Conservation (phyloP, 768 basidiomycete genomes). For the Pleurotus platypus region DNA sequence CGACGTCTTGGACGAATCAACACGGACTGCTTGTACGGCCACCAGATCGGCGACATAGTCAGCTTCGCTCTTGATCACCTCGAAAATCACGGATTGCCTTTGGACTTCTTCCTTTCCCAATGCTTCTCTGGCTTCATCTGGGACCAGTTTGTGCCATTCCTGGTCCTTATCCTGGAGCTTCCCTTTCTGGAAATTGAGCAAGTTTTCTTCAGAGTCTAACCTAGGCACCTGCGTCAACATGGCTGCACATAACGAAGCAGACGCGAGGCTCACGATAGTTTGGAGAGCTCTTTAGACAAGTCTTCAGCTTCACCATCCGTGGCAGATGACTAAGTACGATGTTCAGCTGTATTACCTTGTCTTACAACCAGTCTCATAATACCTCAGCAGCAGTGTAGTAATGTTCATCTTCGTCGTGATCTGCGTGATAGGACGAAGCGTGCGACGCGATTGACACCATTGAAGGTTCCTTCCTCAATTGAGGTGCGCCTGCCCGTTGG, state of each 20-base stretch:
- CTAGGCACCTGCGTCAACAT: conserved; percentile 26
- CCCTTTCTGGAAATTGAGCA: conserved; percentile 66
- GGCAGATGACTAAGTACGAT: conserved; percentile 13
- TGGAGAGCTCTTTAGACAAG: conserved; percentile 29
- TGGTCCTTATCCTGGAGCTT: conserved; percentile 63
- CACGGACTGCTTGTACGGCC: conserved; percentile 58
- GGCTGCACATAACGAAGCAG: background rate
- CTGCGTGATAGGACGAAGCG: conserved; percentile 29
- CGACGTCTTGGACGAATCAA: background rate
- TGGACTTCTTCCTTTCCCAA: conserved; percentile 77
- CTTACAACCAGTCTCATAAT: conserved; percentile 13
- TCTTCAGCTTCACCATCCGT: conserved; percentile 25
- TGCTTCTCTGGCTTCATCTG: conserved; percentile 63
- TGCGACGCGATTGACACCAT: conserved; percentile 26
- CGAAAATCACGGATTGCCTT: conserved; percentile 84
- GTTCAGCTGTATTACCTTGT: too few species aligned
- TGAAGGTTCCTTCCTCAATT: conserved; percentile 28
- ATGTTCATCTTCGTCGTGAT: conserved; percentile 29
- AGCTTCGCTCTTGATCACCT: conserved; percentile 85
- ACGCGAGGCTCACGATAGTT: conserved; percentile 33
- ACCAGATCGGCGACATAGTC: conserved; percentile 85
- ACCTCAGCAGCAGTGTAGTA: conserved; percentile 31
- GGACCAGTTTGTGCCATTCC: conserved; percentile 83
- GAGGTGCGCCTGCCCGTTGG: conserved; percentile 12
- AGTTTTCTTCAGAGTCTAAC: conserved; percentile 57